These are phyloP conservation scores for Exutisphaerella laricina DNA, from an alignment of 2,329 filamentous ascomycete species.

Conservation along the genomic window DNA sequence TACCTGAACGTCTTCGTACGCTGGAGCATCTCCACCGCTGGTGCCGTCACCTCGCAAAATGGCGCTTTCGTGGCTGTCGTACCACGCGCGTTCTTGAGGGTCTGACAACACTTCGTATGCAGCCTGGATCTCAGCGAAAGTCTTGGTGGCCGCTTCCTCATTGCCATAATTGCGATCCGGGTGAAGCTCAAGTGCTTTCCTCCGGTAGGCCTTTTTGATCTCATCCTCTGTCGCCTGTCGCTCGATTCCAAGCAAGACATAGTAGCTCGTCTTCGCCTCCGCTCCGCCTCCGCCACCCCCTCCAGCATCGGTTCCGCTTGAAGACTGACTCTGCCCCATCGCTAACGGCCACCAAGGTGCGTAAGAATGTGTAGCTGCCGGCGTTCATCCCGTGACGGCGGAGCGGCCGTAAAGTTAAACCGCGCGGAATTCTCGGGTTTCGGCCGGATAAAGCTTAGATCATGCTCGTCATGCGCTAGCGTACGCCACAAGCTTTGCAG, in stretches of 20 bases:
- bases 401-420: background rate
- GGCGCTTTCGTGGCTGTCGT: conserved; percentile 85
- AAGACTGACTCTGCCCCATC: conserved; percentile 47
- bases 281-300: conserved; percentile 22
- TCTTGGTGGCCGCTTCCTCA: conserved; percentile 71
- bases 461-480: background rate
- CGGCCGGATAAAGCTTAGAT: background rate
- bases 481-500: background rate
- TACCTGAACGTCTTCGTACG: conserved; percentile 64
- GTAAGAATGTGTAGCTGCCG: background rate
- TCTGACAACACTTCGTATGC: conserved; percentile 97
- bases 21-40: conserved; percentile 50
- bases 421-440: background rate
- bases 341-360: too few relatives aligned
- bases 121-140: conserved; percentile 86
- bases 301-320: conserved; percentile 23
- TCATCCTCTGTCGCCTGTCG: conserved; percentile 73
- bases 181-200: conserved; percentile 86
- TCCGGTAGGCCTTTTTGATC: conserved; percentile 91
- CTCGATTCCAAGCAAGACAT: conserved; percentile 73
- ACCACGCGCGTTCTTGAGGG: conserved; percentile 93
- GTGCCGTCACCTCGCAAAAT: conserved; percentile 66
- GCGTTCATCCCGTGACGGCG: background rate
- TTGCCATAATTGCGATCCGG: conserved; percentile 90
- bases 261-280: conserved; percentile 68